A percentile compares a stretch with the other conserved stretches of the same genome.
Conservation (phyloP, 305 asterid genomes). For the Andrographis paniculata region DNA sequence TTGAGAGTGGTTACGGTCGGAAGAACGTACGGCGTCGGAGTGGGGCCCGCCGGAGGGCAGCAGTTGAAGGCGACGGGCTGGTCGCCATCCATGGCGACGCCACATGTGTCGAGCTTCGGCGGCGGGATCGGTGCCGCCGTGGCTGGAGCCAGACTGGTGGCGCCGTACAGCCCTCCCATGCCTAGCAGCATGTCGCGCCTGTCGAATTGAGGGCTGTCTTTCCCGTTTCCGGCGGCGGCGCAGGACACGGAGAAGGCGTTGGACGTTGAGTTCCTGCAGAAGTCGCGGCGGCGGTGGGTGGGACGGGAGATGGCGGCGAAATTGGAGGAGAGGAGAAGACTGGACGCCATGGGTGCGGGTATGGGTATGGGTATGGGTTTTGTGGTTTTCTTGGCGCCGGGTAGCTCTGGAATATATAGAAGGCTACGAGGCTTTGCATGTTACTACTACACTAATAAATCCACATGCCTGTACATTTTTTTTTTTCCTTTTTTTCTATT, state of each 20-base stretch:
- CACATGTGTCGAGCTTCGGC: not conserved
- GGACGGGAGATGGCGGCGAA: no score
- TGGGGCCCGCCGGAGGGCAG: not conserved
- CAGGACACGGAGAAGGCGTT: constrained; percentile 9
- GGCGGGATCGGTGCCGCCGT: not conserved
- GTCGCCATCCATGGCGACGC: not conserved
- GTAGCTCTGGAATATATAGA: no score
- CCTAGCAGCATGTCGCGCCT: not conserved
- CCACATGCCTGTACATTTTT: no score
- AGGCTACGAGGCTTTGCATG: no score
- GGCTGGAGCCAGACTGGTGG: not conserved
- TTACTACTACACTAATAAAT: no score
- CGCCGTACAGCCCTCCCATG: not conserved
- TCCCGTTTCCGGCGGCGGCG: not conserved
- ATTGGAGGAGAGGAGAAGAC: no score
- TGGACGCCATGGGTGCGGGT: no score
- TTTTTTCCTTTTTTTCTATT: no score
- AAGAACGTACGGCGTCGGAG: not conserved
- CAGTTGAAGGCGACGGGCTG: not conserved
- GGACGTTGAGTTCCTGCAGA: no score
- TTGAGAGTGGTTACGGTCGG: not conserved
- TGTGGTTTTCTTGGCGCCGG: no score
- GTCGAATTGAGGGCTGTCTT: not conserved
- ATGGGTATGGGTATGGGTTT: no score
- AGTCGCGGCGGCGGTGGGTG: no score